Conservation (phyloP, 345 rosid genomes). For the Clarkia xantiana region DNA sequence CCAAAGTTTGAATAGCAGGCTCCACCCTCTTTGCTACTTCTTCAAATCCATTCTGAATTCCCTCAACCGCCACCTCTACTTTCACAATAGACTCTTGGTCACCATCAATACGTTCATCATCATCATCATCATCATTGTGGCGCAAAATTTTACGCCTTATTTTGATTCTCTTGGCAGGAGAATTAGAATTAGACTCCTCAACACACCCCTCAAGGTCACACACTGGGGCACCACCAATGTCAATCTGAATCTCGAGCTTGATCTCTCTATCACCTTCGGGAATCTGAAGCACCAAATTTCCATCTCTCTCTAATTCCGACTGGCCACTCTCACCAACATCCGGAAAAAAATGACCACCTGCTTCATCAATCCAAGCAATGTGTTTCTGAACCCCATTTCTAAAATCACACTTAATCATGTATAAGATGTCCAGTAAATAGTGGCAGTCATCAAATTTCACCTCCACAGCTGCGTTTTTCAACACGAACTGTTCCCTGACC, state of each 20-base stretch:
- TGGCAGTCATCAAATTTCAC: slow-evolving; percentile 15
- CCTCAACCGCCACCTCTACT: background rate
- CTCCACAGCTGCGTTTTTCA: slow-evolving; percentile 20
- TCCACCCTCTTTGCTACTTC: background rate
- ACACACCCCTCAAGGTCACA: slow-evolving; percentile 44
- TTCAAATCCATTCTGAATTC: background rate
- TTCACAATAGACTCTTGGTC: background rate
- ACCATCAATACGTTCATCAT: background rate
- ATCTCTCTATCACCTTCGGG: slow-evolving; percentile 36
- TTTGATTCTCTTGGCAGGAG: slow-evolving; percentile 27
- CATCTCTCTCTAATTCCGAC: background rate
- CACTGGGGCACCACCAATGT: slow-evolving; percentile 33
- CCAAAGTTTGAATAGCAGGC: slow-evolving; percentile 4
- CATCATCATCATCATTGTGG: slow-evolving; percentile 1
- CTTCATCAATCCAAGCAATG: slow-evolving; percentile 42
- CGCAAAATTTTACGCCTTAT: slow-evolving; percentile 16
- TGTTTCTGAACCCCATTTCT: slow-evolving; percentile 15
- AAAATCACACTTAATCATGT: slow-evolving; percentile 21
- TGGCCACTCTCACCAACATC: slow-evolving; percentile 15
- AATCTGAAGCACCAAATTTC: slow-evolving; percentile 5
- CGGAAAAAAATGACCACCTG: slow-evolving; percentile 26
- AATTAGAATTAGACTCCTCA: slow-evolving; percentile 55
- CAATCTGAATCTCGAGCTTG: slow-evolving; percentile 70
- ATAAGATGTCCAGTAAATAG: slow-evolving; percentile 24
- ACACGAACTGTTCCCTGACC: slow-evolving; percentile 16